Evolutionary conservation across 2,329 filamentous ascomycete species (phyloP).

Genomic region (Beauveria bassiana): DNA sequence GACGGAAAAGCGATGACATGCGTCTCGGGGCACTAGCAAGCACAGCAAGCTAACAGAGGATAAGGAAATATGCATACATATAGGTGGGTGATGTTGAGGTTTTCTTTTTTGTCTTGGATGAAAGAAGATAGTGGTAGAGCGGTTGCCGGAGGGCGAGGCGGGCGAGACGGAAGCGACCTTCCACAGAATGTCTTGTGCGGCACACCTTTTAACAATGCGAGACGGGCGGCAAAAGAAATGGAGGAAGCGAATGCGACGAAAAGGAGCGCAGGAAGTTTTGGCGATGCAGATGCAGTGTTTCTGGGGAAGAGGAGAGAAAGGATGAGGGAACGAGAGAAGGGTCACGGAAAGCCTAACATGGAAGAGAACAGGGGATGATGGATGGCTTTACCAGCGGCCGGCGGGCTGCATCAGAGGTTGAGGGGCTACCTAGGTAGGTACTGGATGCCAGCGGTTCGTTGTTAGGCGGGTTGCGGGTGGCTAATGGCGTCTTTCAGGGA

Average conservation of each 20-base stretch:
- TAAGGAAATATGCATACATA: background rate
- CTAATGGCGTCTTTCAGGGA: background rate
- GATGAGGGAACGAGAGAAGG: background rate
- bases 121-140: background rate
- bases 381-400: too few relatives aligned
- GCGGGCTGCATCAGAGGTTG: background rate
- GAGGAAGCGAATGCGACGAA: background rate
- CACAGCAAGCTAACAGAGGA: background rate
- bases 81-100: background rate
- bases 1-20: background rate
- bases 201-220: background rate
- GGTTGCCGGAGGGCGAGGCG: background rate
- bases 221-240: background rate
- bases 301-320: background rate
- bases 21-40: slow-evolving; percentile 5
- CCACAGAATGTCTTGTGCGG: slow-evolving; percentile 1
- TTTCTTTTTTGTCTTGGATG: slow-evolving; percentile 6
- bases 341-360: background rate
- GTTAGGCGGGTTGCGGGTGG: background rate
- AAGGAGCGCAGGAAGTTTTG: background rate
- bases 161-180: background rate
- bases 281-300: background rate
- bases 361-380: too few relatives aligned
- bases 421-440: too few relatives aligned
- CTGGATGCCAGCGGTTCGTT: background rate